Evolutionary conservation across 1,139 yeast genomes (phyloP), one percentile per base, ranked within the genome.

Genomic region (Scheffersomyces quercinus): DNA sequence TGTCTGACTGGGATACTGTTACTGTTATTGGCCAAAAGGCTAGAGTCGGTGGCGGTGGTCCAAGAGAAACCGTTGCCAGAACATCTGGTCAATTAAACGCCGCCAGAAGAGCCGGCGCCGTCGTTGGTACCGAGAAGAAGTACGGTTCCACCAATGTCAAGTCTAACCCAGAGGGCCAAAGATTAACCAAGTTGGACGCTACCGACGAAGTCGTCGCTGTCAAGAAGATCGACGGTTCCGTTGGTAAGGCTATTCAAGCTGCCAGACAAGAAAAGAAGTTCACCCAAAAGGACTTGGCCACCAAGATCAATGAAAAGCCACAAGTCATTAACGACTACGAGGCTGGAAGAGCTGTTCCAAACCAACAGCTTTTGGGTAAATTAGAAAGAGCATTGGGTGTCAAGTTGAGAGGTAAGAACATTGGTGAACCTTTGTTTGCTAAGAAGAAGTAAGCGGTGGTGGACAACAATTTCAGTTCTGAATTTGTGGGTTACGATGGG

Each of bases 221-320:
- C 43, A 87, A 91, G 71, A 95, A 90, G 72, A 70, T 93, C 46
- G 96, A 89, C 47, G 73, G 79, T 28, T 71, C 72, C 47, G 98
- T 95, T 33, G 99, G 99, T 57, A 88, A 85, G 64, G 86, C 95
- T 43, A 90, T 93, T 58, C 81, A 83, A 48, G 77, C 84, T 65
- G 97, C 88, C 36, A 85, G 99, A 73, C 86, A 83, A 60, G 97
- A 88, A 51, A 90, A 90, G 79, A 81, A 82, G 59, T 65, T 90
- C 61, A 87, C 97, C 9, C 99, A 93, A 70, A 93, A 93, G 77
- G 99, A 93, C 56, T 79, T 93, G 60, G 99, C 99, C 57, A 89
- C 97, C 50, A 87, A 85, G 67, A 65, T 93, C 62, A 91, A 90
- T 66, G 99, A 93, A 73, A 93, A 93, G 75, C 97, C 98, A 47